A percentile compares a stretch with the other conserved stretches of the same genome.
Evolutionary conservation across 2,329 filamentous ascomycete genomes (phyloP).

Genomic region (Emericellopsis atlantica): DNA sequence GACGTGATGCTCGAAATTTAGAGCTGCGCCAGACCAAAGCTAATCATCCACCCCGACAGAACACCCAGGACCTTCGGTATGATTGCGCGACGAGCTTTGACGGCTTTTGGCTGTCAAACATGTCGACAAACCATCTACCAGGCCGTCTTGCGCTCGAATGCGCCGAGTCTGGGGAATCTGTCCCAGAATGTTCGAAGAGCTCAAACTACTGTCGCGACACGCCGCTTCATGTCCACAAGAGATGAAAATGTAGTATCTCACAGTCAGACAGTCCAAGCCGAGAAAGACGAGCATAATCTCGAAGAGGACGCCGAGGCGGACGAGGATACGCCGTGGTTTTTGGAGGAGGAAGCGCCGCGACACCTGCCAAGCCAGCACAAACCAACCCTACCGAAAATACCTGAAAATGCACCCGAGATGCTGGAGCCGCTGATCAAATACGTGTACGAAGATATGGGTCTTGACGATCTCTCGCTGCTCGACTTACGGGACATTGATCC

Average conservation of each 20-base stretch:
- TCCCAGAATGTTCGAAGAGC: too few relatives aligned
- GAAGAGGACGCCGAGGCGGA: not conserved
- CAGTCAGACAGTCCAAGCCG: not conserved
- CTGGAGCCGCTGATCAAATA: constrained; percentile 63
- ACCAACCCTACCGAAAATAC: constrained; percentile 39
- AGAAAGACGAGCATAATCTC: not conserved
- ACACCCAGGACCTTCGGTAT: not conserved
- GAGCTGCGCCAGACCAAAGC: not conserved
- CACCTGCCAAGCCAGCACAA: constrained; percentile 35
- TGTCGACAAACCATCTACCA: constrained; percentile 4
- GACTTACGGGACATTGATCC: constrained; percentile 79
- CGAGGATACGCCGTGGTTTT: constrained; percentile 62
- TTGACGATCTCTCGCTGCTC: constrained; percentile 69
- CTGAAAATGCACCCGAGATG: constrained; percentile 57
- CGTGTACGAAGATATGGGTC: constrained; percentile 70
- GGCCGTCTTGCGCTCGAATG: constrained; percentile 1
- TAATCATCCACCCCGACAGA: not conserved
- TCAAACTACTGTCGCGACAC: too few relatives aligned
- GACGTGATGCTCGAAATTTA: not conserved
- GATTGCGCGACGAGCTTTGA: constrained; percentile 3
- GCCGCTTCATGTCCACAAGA: too few relatives aligned
- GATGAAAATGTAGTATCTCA: too few relatives aligned
- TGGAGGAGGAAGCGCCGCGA: constrained; percentile 54
- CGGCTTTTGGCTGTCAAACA: constrained; percentile 5
- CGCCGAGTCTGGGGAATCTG: too few relatives aligned